Evolutionary conservation across 306 rosid genomes (phyloP).

Genomic region (Luffa aegyptiaca): DNA sequence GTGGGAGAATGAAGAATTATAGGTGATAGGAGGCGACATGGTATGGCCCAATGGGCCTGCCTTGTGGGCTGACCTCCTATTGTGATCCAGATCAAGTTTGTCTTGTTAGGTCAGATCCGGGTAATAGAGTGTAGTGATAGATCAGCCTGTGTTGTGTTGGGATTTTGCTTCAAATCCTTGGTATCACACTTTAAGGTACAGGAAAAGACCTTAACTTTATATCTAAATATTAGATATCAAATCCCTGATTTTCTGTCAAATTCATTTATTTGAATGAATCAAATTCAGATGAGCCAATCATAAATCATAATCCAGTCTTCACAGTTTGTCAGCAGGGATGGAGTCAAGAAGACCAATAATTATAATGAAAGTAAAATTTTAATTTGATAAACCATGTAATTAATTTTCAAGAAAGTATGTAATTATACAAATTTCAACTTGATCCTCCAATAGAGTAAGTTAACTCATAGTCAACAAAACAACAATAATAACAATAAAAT

Average conservation of each 20-base stretch:
- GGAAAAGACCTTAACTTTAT: background rate
- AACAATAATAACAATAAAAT: no score
- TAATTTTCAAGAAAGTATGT: background rate
- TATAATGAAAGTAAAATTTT: no score
- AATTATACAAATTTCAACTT: background rate
- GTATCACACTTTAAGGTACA: background rate
- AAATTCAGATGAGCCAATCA: background rate
- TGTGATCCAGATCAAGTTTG: constrained; percentile 1
- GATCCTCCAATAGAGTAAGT: background rate
- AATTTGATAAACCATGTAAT: no score
- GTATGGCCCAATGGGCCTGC: constrained; percentile 8
- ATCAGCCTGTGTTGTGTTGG: background rate
- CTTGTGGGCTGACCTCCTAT: background rate
- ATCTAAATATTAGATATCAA: background rate
- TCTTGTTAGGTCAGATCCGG: background rate
- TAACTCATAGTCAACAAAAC: background rate
- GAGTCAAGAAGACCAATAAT: no score
- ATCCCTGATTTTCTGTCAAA: background rate
- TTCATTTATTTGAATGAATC: background rate
- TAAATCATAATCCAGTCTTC: background rate
- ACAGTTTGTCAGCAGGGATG: no score
- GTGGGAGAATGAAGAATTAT: background rate
- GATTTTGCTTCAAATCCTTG: background rate
- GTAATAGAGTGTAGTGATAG: background rate
- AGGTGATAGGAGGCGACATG: background rate